These are phyloP conservation scores for Diversispora eburnea DNA, from an alignment of 192 early-diverging fungal genomes.

Conservation along the genomic window DNA sequence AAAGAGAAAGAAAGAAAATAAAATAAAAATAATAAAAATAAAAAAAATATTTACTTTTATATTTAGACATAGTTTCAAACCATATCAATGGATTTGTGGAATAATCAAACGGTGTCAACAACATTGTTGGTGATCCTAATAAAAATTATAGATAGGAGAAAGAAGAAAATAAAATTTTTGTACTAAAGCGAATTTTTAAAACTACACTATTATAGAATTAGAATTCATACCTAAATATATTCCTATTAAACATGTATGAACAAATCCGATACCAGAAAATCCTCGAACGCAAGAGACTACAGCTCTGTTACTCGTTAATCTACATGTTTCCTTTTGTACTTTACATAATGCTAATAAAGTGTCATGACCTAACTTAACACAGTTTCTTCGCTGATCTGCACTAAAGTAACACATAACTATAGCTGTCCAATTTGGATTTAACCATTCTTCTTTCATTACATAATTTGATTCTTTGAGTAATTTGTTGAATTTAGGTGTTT, in stretches of 20 bases:
- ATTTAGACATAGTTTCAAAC: conserved; percentile 38
- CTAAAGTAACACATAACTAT: conserved; percentile 56
- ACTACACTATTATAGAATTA: not conserved
- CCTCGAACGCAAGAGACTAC: conserved; percentile 40
- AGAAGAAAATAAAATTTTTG: not conserved
- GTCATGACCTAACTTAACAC: conserved; percentile 50
- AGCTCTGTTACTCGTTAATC: conserved; percentile 45
- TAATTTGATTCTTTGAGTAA: conserved; percentile 59
- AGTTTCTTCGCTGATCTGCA: conserved; percentile 45
- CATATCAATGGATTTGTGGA: conserved; percentile 34
- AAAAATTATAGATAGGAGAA: not conserved
- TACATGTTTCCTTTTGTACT: conserved; percentile 60
- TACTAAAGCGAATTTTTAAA: not conserved
- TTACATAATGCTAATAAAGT: conserved; percentile 58
- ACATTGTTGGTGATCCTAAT: conserved; percentile 42
- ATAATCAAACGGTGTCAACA: conserved; percentile 34
- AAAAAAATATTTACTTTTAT: conserved; percentile 34
- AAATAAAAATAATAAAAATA: not conserved
- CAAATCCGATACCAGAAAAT: conserved; percentile 41
- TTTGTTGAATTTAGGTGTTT: conserved; percentile 62
- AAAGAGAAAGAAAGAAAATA: too few relatives aligned
- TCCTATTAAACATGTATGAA: conserved; percentile 39
- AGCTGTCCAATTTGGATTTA: conserved; percentile 43
- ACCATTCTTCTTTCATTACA: conserved; percentile 51
- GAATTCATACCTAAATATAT: conserved; percentile 38